phyloP scores from a whole-genome alignment of 306 rosid genomes.

The Cucurbita maxima region DNA sequence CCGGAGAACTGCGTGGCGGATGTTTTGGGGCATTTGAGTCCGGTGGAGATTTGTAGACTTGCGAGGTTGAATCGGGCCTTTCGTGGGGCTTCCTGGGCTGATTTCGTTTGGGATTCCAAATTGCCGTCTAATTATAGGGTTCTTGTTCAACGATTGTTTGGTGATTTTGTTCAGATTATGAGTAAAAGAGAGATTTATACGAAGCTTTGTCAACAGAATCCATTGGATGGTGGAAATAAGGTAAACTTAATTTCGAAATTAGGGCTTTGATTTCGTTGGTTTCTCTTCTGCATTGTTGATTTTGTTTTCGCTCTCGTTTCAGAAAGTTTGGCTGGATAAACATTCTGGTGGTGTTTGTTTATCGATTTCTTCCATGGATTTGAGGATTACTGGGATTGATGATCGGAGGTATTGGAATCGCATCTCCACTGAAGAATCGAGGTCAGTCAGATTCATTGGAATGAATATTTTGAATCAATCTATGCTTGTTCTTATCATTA shows the following conservation, averaged over 20 bases:
- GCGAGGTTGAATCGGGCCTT: conserved; percentile 63
- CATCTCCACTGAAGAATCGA: conserved; percentile 18
- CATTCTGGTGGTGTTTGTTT: conserved; percentile 56
- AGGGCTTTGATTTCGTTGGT: background rate
- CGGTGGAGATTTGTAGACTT: conserved; percentile 60
- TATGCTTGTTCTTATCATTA: conserved; percentile 10
- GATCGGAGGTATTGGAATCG: conserved; percentile 65
- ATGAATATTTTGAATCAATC: background rate
- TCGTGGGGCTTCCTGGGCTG: conserved; percentile 70
- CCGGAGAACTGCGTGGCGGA: conserved; percentile 70
- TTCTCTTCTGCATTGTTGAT: background rate
- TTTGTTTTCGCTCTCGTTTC: conserved; percentile 2
- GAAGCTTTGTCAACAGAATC: conserved; percentile 32
- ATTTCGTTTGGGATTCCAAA: conserved; percentile 88
- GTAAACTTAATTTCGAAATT: conserved; percentile 12
- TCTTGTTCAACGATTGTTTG: conserved; percentile 25
- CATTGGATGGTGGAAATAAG: conserved; percentile 63
- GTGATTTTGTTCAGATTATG: conserved; percentile 22
- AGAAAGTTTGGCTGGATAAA: conserved; percentile 87
- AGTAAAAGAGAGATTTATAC: conserved; percentile 55
- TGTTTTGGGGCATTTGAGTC: conserved; percentile 51
- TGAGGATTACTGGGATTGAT: conserved; percentile 75
- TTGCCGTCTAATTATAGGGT: conserved; percentile 45
- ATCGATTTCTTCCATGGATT: conserved; percentile 56
- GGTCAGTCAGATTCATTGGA: conserved; percentile 35